Percentiles rank a stretch among this genome's conserved stretches.
Evolutionary conservation across 495 filamentous ascomycete genomes (phyloP).

Genomic region (Aspergillus steynii): DNA sequence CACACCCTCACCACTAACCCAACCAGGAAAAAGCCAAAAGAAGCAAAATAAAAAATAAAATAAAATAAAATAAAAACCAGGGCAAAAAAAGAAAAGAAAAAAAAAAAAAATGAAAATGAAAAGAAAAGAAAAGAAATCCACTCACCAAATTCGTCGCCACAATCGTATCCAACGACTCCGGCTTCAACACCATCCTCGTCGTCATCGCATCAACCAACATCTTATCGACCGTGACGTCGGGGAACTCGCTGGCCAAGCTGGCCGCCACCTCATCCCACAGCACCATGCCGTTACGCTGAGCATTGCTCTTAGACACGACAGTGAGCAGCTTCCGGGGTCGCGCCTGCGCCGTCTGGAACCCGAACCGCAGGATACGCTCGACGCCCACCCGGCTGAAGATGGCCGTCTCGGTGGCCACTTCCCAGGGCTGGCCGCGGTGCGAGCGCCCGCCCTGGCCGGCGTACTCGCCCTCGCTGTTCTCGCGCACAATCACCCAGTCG

Average conservation of each 20-base stretch:
- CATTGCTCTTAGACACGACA: constrained; percentile 62
- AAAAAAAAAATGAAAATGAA: neutral
- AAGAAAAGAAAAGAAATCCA: neutral
- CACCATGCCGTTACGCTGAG: constrained; percentile 59
- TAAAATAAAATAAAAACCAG: neutral
- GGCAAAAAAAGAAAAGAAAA: neutral
- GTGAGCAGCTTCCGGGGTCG: constrained; percentile 52
- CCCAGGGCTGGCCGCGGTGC: constrained; percentile 51
- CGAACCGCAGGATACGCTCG: constrained; percentile 57
- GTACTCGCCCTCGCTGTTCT: constrained; percentile 61
- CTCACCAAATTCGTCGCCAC: constrained; percentile 54
- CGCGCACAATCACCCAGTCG: constrained; percentile 59
- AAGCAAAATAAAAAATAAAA: neutral
- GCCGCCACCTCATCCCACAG: constrained; percentile 57
- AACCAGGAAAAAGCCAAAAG: too few relatives aligned
- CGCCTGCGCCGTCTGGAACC: constrained; percentile 51
- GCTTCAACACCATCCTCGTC: constrained; percentile 55
- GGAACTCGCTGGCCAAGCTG: constrained; percentile 48
- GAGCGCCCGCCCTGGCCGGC: constrained; percentile 57
- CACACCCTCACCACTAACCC: too few relatives aligned
- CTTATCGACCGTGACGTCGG: constrained; percentile 55
- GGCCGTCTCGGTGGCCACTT: constrained; percentile 53
- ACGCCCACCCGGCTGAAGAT: constrained; percentile 56
- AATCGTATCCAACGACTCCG: constrained; percentile 54
- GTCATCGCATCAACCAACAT: constrained; percentile 65